Percentiles rank a stretch among this genome's conserved stretches.
phyloP scores from a whole-genome alignment of 1,139 yeast species.

The Pichia sp. region DNA sequence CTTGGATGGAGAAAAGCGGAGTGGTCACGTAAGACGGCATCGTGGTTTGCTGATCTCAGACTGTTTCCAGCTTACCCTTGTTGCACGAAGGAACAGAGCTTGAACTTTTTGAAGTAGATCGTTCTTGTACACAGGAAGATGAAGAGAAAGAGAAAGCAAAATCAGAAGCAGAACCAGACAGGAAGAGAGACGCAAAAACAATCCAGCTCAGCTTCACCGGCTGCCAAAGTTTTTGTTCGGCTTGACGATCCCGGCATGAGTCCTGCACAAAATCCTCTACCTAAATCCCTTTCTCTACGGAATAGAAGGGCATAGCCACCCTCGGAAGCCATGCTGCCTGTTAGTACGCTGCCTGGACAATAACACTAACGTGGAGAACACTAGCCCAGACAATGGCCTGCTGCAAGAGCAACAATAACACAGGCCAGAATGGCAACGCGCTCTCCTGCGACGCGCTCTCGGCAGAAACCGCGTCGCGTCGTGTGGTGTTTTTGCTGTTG shows the following conservation, averaged over 20 bases:
- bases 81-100: neutral
- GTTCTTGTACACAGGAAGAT: neutral
- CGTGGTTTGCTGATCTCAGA: neutral
- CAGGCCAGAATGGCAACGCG: neutral
- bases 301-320: neutral
- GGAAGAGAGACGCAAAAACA: neutral
- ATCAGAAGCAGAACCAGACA: neutral
- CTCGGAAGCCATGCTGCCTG: neutral
- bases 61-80: neutral
- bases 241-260: neutral
- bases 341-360: neutral
- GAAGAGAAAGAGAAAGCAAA: neutral
- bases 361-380: neutral
- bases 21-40: constrained; percentile 21
- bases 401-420: neutral
- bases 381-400: neutral
- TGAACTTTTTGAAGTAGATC: neutral
- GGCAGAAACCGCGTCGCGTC: neutral
- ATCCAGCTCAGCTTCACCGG: neutral
- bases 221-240: neutral
- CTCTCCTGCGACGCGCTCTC: neutral
- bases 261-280: neutral
- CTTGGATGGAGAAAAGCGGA: constrained; percentile 24
- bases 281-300: neutral
- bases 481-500: neutral